Evolutionary conservation across 2,329 filamentous ascomycete species (phyloP).

Genomic region (Oidium heveae): DNA sequence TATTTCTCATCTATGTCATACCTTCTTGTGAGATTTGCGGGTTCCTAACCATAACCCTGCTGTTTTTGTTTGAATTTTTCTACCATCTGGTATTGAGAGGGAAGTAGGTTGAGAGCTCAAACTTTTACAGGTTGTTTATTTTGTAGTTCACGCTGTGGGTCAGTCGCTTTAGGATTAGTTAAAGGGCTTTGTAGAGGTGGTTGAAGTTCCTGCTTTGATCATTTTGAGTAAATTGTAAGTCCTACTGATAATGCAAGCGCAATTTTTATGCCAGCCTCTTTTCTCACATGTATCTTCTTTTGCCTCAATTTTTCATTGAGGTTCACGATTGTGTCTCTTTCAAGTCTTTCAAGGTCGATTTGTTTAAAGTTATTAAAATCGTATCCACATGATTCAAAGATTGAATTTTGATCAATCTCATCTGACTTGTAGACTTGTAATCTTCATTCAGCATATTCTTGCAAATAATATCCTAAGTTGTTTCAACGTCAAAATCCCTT

Average conservation of each 20-base stretch:
- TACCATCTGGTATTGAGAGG: neutral
- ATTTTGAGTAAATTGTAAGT: too few species aligned
- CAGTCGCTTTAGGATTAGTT: neutral
- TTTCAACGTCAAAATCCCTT: neutral
- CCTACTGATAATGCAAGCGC: too few species aligned
- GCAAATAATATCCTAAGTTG: neutral
- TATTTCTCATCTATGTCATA: neutral
- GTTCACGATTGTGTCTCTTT: neutral
- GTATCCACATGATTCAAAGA: neutral
- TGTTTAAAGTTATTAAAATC: neutral
- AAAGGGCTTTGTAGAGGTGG: neutral
- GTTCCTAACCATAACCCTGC: neutral
- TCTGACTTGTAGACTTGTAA: neutral
- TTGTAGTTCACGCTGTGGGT: neutral
- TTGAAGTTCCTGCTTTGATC: neutral
- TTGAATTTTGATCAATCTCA: neutral
- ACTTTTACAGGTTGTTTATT: neutral
- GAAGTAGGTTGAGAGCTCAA: neutral
- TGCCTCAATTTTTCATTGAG: neutral
- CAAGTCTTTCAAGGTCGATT: neutral
- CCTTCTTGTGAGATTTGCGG: neutral
- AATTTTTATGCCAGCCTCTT: too few species aligned
- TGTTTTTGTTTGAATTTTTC: neutral
- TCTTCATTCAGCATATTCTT: neutral
- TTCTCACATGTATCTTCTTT: too few species aligned